Evolutionary conservation across 495 filamentous ascomycete species (phyloP).

Genomic region (Penicillium ucsense): DNA sequence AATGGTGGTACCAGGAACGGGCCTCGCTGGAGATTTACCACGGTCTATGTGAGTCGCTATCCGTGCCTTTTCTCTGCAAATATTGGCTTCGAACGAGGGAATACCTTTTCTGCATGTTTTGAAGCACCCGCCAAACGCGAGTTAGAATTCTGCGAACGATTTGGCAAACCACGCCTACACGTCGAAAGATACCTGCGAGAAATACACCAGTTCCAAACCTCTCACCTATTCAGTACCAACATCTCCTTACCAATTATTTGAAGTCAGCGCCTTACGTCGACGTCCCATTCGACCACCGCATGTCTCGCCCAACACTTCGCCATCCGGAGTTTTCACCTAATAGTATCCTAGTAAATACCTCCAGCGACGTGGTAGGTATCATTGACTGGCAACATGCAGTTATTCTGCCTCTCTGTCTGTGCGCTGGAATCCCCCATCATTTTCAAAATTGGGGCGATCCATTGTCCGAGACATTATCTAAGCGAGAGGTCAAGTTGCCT

Average conservation of each 20-base stretch:
- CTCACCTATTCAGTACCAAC: constrained; percentile 7
- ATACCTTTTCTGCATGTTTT: constrained; percentile 10
- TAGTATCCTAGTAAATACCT: constrained; percentile 21
- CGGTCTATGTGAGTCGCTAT: constrained; percentile 20
- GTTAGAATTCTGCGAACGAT: constrained; percentile 13
- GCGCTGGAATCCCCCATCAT: constrained; percentile 17
- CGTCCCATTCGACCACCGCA: constrained; percentile 6
- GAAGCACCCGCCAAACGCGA: constrained; percentile 20
- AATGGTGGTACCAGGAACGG: constrained; percentile 24
- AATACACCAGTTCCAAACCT: constrained; percentile 8
- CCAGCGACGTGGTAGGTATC: constrained; percentile 17
- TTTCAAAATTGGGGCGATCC: constrained; percentile 27
- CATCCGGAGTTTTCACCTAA: constrained; percentile 17
- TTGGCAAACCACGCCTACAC: constrained; percentile 17
- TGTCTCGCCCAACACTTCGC: constrained; percentile 16
- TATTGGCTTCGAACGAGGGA: constrained; percentile 10
- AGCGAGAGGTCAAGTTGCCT: constrained; percentile 16
- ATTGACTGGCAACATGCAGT: constrained; percentile 27
- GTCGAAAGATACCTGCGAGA: constrained; percentile 18
- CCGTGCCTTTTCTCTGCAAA: background rate
- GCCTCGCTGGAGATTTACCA: constrained; percentile 13
- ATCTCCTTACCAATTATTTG: constrained; percentile 13
- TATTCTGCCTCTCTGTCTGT: constrained; percentile 20
- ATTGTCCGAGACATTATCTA: constrained; percentile 13
- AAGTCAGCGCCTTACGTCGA: constrained; percentile 12